Base-by-base conservation (phyloP, 2,329 filamentous ascomycete species). In the Pyrenochaeta sp. region DNA sequence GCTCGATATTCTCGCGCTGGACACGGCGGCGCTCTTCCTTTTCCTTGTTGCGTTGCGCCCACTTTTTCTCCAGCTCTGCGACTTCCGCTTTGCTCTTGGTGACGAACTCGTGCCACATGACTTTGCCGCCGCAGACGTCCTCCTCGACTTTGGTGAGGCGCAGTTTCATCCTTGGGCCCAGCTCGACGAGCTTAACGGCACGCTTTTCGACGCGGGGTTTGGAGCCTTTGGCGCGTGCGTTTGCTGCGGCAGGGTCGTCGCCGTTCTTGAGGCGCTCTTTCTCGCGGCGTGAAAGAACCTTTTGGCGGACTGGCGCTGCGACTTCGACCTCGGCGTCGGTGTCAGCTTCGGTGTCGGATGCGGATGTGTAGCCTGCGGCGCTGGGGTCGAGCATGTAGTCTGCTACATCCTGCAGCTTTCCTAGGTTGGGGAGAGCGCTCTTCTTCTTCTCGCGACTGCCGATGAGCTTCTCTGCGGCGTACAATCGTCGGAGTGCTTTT, bases 21-120 rank as follows among this genome's bases (percentile, higher is more conserved):
- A 90, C 81, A 67, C 86, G 86, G 74, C 84, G 87, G 54, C 94
- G 80, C 42, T 83, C 83, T 44, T 92, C 92, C 77, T 95, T 96
- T 69, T 94, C 89, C 61, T 85, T 83, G 44, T 83, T 81, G 62
- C 84, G 82, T 73, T 87, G 76, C 57, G 91, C 87, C 89, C 94
- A 97, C 57, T 84, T 82, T 75, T 86, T 83, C 58, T 97, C 92
- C 59, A 96, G 74, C 53, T 88, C 83, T 65, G 86, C 82, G 43
- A 90, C 76, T 70, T 99, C 92, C 13, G 83, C 81, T 58, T 84
- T 84, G 6, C 84, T 85, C 80, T 99, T 99, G 67, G 87, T 83
- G 39, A 97, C 85, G 67, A 90, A 95, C 68, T 96, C 91, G 71
- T 99, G 94, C 94, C 94, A 99, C 88, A 99, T 89, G 43, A 96